Conservation (phyloP, 768 basidiomycete genomes). For the Pulveroboletus ravenelii region DNA sequence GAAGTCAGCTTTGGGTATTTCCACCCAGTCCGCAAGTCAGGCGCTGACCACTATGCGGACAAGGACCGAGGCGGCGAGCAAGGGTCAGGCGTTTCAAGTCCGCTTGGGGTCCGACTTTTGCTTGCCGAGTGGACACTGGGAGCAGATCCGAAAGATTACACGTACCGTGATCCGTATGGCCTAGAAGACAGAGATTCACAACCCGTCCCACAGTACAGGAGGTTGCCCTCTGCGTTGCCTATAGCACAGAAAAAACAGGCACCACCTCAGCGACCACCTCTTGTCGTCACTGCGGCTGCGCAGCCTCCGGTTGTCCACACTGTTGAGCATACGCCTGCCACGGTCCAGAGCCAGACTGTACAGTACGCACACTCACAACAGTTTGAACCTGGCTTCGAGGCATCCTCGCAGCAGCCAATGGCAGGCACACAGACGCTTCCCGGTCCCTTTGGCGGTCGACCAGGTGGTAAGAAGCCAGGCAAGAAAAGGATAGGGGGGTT, state of each 20-base stretch:
- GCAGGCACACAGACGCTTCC: slow-evolving; percentile 68
- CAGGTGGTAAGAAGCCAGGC: slow-evolving; percentile 41
- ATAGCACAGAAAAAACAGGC: slow-evolving; percentile 21
- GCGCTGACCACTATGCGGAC: slow-evolving; percentile 26
- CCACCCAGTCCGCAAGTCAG: slow-evolving; percentile 39
- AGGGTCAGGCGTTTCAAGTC: slow-evolving; percentile 28
- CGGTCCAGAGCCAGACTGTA: slow-evolving; percentile 7
- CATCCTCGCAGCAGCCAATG: slow-evolving; percentile 41
- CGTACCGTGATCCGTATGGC: slow-evolving; percentile 54
- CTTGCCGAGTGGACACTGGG: slow-evolving; percentile 67
- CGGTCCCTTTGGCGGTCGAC: slow-evolving; percentile 67
- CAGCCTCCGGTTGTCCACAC: slow-evolving; percentile 16
- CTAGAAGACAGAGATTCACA: slow-evolving; percentile 19
- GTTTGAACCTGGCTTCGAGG: slow-evolving; percentile 3
- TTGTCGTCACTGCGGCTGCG: slow-evolving; percentile 31
- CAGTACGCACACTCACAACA: slow-evolving; percentile 18
- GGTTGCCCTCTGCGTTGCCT: background rate
- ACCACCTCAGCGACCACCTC: slow-evolving; percentile 35
- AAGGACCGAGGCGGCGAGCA: slow-evolving; percentile 14
- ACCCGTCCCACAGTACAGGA: slow-evolving; percentile 14
- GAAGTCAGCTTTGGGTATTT: slow-evolving; percentile 59
- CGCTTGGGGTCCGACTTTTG: slow-evolving; percentile 57
- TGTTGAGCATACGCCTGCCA: slow-evolving; percentile 1
- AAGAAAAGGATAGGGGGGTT: slow-evolving; percentile 79
- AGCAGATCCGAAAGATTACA: slow-evolving; percentile 44